A percentile compares a stretch with the other conserved stretches of the same genome.
Conservation (phyloP, 345 rosid species). For the Triadica sebifera region DNA sequence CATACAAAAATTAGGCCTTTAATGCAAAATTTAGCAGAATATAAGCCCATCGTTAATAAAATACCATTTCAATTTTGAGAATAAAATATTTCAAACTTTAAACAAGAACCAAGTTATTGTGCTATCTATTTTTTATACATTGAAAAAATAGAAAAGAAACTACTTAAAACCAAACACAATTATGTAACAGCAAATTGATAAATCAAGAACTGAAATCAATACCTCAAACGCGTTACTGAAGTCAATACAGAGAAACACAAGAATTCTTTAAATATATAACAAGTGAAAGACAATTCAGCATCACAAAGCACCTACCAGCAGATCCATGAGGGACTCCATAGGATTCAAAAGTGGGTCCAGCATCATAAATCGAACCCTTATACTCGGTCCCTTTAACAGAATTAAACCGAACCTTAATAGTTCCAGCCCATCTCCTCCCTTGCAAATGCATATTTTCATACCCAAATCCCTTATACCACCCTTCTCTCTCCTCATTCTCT, state of each 20-base stretch:
- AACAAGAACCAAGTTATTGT: background rate
- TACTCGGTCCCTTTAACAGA: constrained; percentile 43
- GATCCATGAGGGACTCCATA: constrained; percentile 86
- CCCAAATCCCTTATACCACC: constrained; percentile 70
- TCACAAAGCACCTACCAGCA: constrained; percentile 45
- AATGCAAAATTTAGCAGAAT: background rate
- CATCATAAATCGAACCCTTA: constrained; percentile 73
- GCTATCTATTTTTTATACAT: background rate
- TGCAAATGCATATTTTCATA: constrained; percentile 69
- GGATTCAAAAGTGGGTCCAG: constrained; percentile 66
- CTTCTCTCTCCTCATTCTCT: constrained; percentile 60
- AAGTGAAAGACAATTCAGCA: background rate
- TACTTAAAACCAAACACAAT: constrained; percentile 1
- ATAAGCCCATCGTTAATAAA: background rate
- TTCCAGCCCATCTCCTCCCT: constrained; percentile 79
- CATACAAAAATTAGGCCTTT: constrained; percentile 13
- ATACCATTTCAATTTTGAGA: background rate
- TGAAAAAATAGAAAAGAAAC: background rate
- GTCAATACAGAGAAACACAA: background rate
- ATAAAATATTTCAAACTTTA: background rate
- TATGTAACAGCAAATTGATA: background rate
- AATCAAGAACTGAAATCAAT: background rate
- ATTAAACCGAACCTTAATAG: constrained; percentile 42
- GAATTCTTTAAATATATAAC: background rate
- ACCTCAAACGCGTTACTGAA: constrained; percentile 4